Conservation (phyloP, 2,329 filamentous ascomycete genomes). For the Daldinia sp. region DNA sequence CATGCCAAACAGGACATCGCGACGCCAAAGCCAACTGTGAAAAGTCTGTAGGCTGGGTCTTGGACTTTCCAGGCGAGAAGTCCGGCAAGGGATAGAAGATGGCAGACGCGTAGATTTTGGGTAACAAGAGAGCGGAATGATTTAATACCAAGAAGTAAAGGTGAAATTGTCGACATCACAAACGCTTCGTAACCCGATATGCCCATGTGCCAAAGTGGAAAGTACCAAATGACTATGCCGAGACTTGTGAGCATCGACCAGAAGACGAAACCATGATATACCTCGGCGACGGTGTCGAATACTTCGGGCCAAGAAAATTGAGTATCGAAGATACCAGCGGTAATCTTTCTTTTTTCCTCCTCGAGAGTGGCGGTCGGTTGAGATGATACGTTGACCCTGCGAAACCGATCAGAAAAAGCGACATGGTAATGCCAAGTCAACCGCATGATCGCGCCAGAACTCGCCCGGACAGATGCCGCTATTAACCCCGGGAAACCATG, state of each 20-base stretch:
- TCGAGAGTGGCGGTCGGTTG: constrained; percentile 67
- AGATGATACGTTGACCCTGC: constrained; percentile 62
- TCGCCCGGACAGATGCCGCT: constrained; percentile 45
- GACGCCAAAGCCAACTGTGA: constrained; percentile 83
- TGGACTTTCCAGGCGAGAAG: constrained; percentile 83
- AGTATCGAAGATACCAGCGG: constrained; percentile 75
- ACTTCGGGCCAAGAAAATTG: constrained; percentile 80
- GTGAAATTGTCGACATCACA: constrained; percentile 86
- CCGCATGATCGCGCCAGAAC: constrained; percentile 36
- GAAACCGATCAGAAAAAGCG: constrained; percentile 46
- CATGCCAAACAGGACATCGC: constrained; percentile 85
- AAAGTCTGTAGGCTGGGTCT: constrained; percentile 80
- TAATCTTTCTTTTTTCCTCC: constrained; percentile 82
- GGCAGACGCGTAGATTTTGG: constrained; percentile 76
- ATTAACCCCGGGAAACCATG: neutral
- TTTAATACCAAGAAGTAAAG: constrained; percentile 79
- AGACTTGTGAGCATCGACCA: constrained; percentile 95
- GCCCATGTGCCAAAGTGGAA: constrained; percentile 98
- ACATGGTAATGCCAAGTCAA: constrained; percentile 9
- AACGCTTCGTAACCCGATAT: constrained; percentile 95
- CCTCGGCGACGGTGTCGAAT: constrained; percentile 85
- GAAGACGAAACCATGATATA: constrained; percentile 95
- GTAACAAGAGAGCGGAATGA: constrained; percentile 75
- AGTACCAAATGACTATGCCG: constrained; percentile 94
- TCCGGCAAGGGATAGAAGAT: constrained; percentile 82